Conservation (phyloP, 345 rosid species). For the Linum tenue region DNA sequence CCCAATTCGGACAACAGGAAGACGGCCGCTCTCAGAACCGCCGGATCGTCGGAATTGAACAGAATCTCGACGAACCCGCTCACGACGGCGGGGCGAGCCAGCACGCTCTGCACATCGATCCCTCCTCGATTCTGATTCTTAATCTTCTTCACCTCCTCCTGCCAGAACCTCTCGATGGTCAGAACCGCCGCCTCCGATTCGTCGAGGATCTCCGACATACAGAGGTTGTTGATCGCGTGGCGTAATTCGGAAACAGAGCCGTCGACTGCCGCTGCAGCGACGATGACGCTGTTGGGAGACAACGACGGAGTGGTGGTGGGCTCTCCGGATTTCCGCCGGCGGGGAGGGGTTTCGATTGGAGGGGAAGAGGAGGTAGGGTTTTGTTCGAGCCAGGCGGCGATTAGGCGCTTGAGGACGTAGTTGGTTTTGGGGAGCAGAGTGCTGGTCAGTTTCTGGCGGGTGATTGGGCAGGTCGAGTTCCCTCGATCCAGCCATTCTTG, state of each 20-base stretch:
- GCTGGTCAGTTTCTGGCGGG: conserved; percentile 47
- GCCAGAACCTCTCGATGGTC: conserved; percentile 49
- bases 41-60: conserved; percentile 46
- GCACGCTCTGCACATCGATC: conserved; percentile 35
- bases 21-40: conserved; percentile 41
- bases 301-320: conserved; percentile 34
- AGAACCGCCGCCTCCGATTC: conserved; percentile 62
- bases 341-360: conserved; percentile 7
- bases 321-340: conserved; percentile 18
- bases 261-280: conserved; percentile 37
- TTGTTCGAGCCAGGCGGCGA: conserved; percentile 49
- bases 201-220: conserved; percentile 46
- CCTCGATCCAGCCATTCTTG: conserved; percentile 65
- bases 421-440: conserved; percentile 53
- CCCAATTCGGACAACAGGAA: conserved; percentile 57
- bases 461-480: conserved; percentile 59
- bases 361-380: conserved; percentile 23
- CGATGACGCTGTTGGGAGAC: conserved; percentile 46
- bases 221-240: conserved; percentile 38
- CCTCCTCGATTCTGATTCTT: conserved; percentile 20
- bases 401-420: conserved; percentile 60
- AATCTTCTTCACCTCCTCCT: conserved; percentile 17
- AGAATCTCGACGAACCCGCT: conserved; percentile 66
- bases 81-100: conserved; percentile 46
- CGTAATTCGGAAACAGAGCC: conserved; percentile 37